phyloP scores from a whole-genome alignment of 1,284 basidiomycete genomes.

The Agaricales sp. region DNA sequence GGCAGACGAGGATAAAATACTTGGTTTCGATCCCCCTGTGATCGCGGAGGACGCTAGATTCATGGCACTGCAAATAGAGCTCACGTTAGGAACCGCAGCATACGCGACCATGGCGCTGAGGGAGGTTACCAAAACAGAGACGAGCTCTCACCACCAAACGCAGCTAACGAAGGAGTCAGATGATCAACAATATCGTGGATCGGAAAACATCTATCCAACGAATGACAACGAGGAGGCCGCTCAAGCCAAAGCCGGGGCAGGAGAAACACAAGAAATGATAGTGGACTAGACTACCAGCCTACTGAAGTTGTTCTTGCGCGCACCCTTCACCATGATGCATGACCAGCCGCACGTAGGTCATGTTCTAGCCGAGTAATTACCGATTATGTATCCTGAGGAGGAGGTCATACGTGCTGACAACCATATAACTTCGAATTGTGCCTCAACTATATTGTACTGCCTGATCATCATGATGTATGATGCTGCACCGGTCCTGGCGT shows the following conservation, averaged over 20 bases:
- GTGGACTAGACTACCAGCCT: conserved; percentile 10
- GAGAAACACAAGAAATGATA: conserved; percentile 13
- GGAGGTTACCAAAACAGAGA: conserved; percentile 89
- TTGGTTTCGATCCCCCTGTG: conserved; percentile 67
- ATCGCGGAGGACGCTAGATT: conserved; percentile 67
- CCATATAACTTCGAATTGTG: no score
- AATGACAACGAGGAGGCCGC: conserved; percentile 18
- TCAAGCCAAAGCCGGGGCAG: no score
- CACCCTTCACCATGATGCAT: not conserved
- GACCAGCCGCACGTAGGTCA: no score
- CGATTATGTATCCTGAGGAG: no score
- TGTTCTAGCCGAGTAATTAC: no score
- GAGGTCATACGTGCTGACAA: no score
- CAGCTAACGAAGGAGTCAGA: conserved; percentile 71
- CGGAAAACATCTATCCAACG: conserved; percentile 21
- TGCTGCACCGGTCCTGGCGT: no score
- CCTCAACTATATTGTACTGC: no score
- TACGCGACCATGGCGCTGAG: conserved; percentile 96
- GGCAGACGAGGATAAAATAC: conserved; percentile 87
- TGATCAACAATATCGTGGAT: conserved; percentile 70
- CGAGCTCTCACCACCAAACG: conserved; percentile 81
- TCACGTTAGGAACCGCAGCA: conserved; percentile 77
- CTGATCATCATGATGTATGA: no score
- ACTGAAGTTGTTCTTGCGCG: not conserved
- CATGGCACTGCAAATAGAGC: conserved; percentile 72